Evolutionary conservation across 139 green algal species (phyloP), one percentile per base, ranked within the genome.

Genomic region (Yamagishiella unicocca): DNA sequence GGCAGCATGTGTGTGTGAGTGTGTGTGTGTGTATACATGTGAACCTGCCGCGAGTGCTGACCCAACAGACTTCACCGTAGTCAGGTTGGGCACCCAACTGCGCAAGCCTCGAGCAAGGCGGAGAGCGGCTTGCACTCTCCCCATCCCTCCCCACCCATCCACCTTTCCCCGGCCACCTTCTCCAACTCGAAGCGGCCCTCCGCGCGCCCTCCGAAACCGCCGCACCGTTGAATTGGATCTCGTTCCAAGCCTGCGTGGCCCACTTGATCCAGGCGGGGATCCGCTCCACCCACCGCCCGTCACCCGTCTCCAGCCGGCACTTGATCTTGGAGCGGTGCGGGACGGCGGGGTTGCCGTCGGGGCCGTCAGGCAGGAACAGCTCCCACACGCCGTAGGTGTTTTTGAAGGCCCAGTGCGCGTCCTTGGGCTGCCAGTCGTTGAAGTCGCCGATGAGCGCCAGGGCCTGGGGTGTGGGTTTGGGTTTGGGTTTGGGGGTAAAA

Each of bases 181-280:
- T n/a, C n/a, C n/a, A n/a, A n/a, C n/a, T n/a, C n/a, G n/a, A n/a
- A n/a, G n/a, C n/a, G n/a, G n/a, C n/a, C n/a, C n/a, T n/a, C n/a
- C n/a, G n/a, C n/a, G n/a, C n/a, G n/a, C n/a, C n/a, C n/a, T n/a
- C n/a, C n/a, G n/a, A n/a, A n/a, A n/a, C n/a, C n/a, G n/a, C 12
- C 50, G 50, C 75, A 85, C 81, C 96, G 89, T 99, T 98, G 94
- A 95, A 99, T 90, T 97, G 96, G 55, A 99, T 93, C 93, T 99
- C 96, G 89, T 97, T 96, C 95, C 93, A 97, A 87, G 97, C 96
- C 93, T 98, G 94, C 17, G 96, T 98, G 46, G 96, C 96, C 95
- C 96, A 99, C 91, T 96, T 97, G 94, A 98, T 97, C 96, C 96
- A 99, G 21, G 96, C 96, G 9, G 96, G 96, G 84, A 99, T 99